These are phyloP conservation scores for Hyaloperonospora brassicae DNA, from an alignment of 352 stramenopile genomes.

Conservation along the genomic window DNA sequence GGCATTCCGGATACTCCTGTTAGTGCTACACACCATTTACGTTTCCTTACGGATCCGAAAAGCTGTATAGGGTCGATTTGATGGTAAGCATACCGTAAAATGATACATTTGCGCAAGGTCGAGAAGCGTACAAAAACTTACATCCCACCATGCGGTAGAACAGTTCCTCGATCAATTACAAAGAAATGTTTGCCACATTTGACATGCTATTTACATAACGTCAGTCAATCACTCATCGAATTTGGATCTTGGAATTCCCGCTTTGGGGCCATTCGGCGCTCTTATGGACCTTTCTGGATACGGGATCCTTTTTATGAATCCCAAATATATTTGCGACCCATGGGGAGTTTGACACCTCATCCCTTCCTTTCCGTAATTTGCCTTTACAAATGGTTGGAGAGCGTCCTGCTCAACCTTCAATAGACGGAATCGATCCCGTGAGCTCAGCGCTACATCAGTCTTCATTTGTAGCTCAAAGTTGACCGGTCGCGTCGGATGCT, in stretches of 20 bases:
- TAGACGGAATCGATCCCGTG: constrained; percentile 11
- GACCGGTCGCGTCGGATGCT: constrained; percentile 7
- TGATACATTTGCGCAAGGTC: constrained; percentile 1
- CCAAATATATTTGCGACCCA: constrained; percentile 23
- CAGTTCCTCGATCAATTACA: neutral
- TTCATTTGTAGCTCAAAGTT: constrained; percentile 23
- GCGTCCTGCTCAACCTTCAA: constrained; percentile 10
- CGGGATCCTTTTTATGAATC: constrained; percentile 16
- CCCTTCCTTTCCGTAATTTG: constrained; percentile 14
- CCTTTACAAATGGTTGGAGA: constrained; percentile 9
- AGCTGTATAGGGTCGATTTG: constrained; percentile 1
- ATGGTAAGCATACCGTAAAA: neutral
- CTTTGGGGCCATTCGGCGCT: constrained; percentile 13
- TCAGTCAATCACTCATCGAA: constrained; percentile 5
- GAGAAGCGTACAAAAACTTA: neutral
- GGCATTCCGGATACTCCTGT: constrained; percentile 9
- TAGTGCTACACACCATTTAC: constrained; percentile 7
- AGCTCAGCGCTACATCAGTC: constrained; percentile 9
- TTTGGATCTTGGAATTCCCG: constrained; percentile 7
- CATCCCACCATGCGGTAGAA: neutral
- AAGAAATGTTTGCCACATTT: neutral
- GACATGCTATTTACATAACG: constrained; percentile 1
- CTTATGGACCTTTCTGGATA: constrained; percentile 1
- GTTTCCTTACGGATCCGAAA: neutral
- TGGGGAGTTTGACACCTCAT: constrained; percentile 21